Evolutionary conservation across 441 rosid species (phyloP).

Genomic region (Hura crepitans): DNA sequence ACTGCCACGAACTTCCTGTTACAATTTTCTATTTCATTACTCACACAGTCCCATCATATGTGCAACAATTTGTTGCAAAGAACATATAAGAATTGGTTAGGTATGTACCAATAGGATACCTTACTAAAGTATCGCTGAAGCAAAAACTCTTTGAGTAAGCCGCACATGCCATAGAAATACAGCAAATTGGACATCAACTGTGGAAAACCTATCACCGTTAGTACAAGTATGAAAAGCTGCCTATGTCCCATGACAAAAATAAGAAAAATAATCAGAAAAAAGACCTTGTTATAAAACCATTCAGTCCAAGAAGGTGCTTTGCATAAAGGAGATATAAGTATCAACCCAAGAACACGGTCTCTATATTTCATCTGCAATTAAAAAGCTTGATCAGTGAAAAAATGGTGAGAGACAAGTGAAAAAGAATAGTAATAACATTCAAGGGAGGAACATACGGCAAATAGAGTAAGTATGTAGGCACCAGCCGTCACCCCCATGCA

Average conservation of each 20-base stretch:
- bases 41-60: constrained; percentile 15
- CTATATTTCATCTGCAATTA: constrained; percentile 69
- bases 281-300: constrained; percentile 88
- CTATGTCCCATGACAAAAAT: not conserved
- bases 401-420: constrained; percentile 5
- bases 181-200: constrained; percentile 77
- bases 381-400: constrained; percentile 17
- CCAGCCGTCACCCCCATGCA: constrained; percentile 95
- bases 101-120: constrained; percentile 39
- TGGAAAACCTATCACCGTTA: constrained; percentile 15
- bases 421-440: constrained; percentile 4
- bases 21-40: constrained; percentile 20
- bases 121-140: constrained; percentile 85
- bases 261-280: constrained; percentile 12
- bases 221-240: constrained; percentile 10
- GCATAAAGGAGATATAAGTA: constrained; percentile 87
- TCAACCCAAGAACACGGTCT: constrained; percentile 77
- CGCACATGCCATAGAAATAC: constrained; percentile 84
- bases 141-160: constrained; percentile 71
- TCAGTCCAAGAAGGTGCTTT: constrained; percentile 89
- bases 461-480: constrained; percentile 78
- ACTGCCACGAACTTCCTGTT: constrained; percentile 77
- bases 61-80: not conserved
- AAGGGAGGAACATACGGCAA: constrained; percentile 60
- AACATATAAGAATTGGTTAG: not conserved